phyloP scores from a whole-genome alignment of 2,329 filamentous ascomycete species.

The Stemphylium beticola region DNA sequence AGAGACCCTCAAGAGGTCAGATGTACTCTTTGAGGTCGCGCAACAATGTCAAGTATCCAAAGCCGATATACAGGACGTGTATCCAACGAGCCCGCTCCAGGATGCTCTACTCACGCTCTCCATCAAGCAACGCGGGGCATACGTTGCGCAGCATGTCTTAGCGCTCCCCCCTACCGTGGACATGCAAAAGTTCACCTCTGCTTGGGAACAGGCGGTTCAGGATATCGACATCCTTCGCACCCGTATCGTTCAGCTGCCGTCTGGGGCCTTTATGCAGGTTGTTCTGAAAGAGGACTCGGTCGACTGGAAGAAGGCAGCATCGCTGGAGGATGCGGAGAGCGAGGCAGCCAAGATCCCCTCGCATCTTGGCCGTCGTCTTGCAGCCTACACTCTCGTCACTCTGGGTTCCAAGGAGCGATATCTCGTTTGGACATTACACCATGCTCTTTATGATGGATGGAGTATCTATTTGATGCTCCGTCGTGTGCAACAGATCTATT shows the following conservation, averaged over 20 bases:
- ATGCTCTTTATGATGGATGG: conserved; percentile 52
- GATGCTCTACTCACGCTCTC: conserved; percentile 57
- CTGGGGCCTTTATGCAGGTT: conserved; percentile 36
- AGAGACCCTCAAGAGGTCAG: conserved; percentile 7
- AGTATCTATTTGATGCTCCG: conserved; percentile 39
- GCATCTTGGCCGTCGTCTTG: conserved; percentile 31
- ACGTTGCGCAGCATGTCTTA: conserved; percentile 56
- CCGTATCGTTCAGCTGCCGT: conserved; percentile 42
- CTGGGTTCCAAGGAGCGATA: conserved; percentile 24
- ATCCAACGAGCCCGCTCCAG: conserved; percentile 53
- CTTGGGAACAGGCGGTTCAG: conserved; percentile 55
- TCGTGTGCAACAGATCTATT: conserved; percentile 36
- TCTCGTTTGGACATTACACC: conserved; percentile 51
- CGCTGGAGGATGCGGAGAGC: conserved; percentile 25
- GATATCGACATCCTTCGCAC: conserved; percentile 58
- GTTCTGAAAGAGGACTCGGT: conserved; percentile 38
- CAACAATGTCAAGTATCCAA: conserved; percentile 30
- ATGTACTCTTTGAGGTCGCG: conserved; percentile 29
- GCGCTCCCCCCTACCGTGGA: conserved; percentile 49
- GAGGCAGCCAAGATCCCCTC: conserved; percentile 25
- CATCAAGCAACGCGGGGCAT: conserved; percentile 55
- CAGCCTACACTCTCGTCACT: conserved; percentile 36
- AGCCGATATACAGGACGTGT: conserved; percentile 46
- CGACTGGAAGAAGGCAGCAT: conserved; percentile 28
- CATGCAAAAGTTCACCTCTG: conserved; percentile 52